Conservation (phyloP, 2,329 filamentous ascomycete genomes). For the Calonectria henricotiae region DNA sequence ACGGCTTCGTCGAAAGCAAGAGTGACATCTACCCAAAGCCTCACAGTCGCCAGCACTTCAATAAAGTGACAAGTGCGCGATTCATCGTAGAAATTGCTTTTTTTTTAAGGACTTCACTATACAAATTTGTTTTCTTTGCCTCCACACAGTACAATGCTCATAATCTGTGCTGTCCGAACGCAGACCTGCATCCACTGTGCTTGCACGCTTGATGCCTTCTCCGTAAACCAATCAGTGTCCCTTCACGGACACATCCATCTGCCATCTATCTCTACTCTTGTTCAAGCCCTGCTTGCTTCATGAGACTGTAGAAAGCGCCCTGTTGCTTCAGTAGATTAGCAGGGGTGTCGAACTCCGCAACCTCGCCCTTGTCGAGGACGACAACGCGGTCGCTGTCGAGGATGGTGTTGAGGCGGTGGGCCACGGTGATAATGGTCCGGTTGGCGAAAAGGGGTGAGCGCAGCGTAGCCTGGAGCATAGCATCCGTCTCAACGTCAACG, state of each 20-base stretch:
- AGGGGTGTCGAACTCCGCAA: constrained; percentile 94
- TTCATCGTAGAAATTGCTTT: constrained; percentile 8
- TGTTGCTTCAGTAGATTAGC: constrained; percentile 81
- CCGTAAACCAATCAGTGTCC: constrained; percentile 10
- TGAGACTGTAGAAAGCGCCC: constrained; percentile 89
- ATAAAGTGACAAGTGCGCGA: not conserved
- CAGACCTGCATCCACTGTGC: not conserved
- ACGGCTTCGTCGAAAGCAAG: constrained; percentile 8
- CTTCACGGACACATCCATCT: constrained; percentile 28
- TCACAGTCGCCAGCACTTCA: not conserved
- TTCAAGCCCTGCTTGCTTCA: constrained; percentile 89
- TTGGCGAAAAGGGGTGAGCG: constrained; percentile 83
- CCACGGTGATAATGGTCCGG: constrained; percentile 97
- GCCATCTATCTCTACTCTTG: constrained; percentile 56
- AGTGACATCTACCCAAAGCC: constrained; percentile 17
- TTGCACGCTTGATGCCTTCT: not conserved
- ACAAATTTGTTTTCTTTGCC: constrained; percentile 32
- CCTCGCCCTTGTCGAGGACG: constrained; percentile 90
- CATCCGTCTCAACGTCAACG: constrained; percentile 79
- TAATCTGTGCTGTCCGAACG: not conserved
- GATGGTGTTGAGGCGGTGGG: constrained; percentile 98
- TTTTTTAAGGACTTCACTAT: constrained; percentile 14
- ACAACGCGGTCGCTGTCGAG: constrained; percentile 91
- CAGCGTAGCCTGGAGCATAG: constrained; percentile 76
- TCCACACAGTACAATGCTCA: constrained; percentile 10